Conservation (phyloP, 108 stramenopile genomes). For the Cyclotella choctawhatcheeana region DNA sequence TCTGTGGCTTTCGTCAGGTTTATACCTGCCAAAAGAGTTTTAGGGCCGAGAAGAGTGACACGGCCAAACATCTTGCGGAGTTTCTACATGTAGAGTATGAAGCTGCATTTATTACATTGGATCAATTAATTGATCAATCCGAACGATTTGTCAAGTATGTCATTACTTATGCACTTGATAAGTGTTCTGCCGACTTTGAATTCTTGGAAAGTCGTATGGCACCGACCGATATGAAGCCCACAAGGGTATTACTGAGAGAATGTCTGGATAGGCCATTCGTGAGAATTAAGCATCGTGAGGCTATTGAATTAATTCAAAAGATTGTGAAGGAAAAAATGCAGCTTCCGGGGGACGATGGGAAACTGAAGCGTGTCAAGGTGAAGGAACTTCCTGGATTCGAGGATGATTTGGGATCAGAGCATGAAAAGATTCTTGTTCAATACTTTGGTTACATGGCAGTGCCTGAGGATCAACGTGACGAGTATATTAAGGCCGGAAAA, state of each 20-base stretch:
- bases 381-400: constrained; percentile 71
- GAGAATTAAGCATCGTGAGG: constrained; percentile 66
- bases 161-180: constrained; percentile 84
- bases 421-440: constrained; percentile 92
- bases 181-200: constrained; percentile 86
- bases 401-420: constrained; percentile 91
- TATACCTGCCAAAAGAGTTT: constrained; percentile 97
- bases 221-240: constrained; percentile 60
- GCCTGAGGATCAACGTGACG: constrained; percentile 61
- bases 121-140: constrained; percentile 87
- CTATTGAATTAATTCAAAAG: constrained; percentile 63
- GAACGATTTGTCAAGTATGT: constrained; percentile 96
- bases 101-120: constrained; percentile 85
- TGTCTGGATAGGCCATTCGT: constrained; percentile 64
- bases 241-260: constrained; percentile 50
- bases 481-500: constrained; percentile 47
- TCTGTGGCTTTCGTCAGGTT: constrained; percentile 89
- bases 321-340: constrained; percentile 65
- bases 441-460: constrained; percentile 68
- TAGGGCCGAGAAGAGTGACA: constrained; percentile 95
- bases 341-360: constrained; percentile 63
- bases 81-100: constrained; percentile 97
- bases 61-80: constrained; percentile 94
- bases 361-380: constrained; percentile 62
- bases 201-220: constrained; percentile 85